Percentiles rank a stretch among this genome's conserved stretches.
Conservation (phyloP, 257 asterid species). For the Nicotiana benthamiana region DNA sequence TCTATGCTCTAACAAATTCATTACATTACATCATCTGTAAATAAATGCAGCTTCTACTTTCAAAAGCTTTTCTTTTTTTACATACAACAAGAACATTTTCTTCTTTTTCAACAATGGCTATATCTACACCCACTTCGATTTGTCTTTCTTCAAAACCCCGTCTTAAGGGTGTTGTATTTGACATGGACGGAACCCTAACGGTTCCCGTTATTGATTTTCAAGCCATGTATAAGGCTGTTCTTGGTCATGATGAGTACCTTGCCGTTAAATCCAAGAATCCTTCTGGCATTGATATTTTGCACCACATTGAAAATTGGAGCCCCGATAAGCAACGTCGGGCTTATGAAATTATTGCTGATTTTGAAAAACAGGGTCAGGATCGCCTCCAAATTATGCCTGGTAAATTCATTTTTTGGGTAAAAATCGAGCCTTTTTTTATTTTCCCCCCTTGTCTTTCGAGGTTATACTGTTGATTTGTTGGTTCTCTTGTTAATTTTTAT, state of each 20-base stretch:
- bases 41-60: conserved; percentile 27
- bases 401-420: conserved; percentile 14
- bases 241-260: conserved; percentile 66
- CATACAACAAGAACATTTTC: conserved; percentile 26
- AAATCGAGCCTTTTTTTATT: background rate
- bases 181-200: conserved; percentile 97
- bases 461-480: background rate
- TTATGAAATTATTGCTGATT: conserved; percentile 61
- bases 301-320: conserved; percentile 76
- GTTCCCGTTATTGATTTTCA: conserved; percentile 86
- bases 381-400: conserved; percentile 96
- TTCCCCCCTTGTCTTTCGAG: background rate
- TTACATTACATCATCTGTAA: background rate
- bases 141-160: conserved; percentile 32
- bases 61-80: conserved; percentile 12
- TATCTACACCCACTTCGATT: conserved; percentile 17
- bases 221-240: conserved; percentile 83
- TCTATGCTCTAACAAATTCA: background rate
- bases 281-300: conserved; percentile 81
- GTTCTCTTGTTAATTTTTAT: background rate
- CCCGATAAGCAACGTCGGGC: conserved; percentile 63
- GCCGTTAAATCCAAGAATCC: conserved; percentile 41
- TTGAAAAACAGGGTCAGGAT: conserved; percentile 73
- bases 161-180: conserved; percentile 82
- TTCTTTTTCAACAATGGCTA: conserved; percentile 38